Base-by-base conservation (phyloP, 2,329 filamentous ascomycete genomes). In the Coniochaeta pulveracea region DNA sequence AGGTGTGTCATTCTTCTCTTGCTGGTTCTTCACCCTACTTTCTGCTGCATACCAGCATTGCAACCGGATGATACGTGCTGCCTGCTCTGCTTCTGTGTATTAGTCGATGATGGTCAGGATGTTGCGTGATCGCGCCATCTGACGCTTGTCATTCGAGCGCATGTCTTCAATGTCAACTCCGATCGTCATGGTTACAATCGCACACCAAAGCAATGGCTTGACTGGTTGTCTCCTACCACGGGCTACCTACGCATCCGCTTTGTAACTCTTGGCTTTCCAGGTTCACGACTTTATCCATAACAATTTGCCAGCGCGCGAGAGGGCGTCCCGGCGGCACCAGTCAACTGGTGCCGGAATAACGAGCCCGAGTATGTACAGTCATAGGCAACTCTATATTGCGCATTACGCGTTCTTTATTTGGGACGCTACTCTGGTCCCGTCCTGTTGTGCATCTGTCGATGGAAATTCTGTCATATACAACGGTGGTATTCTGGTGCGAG, bases 381-480 rank as follows among this genome's bases (percentile, higher is more conserved):
- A n/a, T n/a, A n/a, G n/a, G n/a, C n/a, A n/a, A n/a, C n/a, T 19
- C 42, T 46, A 47, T 33, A 47, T 47, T 47, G 43, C 28, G 36
- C 37, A 38, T 47, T 47, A 47, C 46, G 46, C 41, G 45, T 45
- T 44, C 37, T 30, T 31, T 34, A 29, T 40, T 36, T 39, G 21
- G n/a, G 27, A 26, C 33, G 25, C 19, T 34, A 36, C 35, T 34
- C 29, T 37, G 34, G 24, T 38, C 33, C 40, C 38, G 41, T 33
- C 37, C 37, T 25, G 22, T 9, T n/a, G n/a, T 24, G 14, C 19
- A 19, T 5, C 19, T 9, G 33, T 39, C 38, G 30, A 23, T 38
- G 34, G 39, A 36, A 28, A 34, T 29, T 36, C 30, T 38, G 26
- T 34, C n/a, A n/a, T n/a, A n/a, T n/a, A n/a, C n/a, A n/a, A n/a